Evolutionary conservation across 306 rosid species (phyloP).

Genomic region (Fragaria vesca): DNA sequence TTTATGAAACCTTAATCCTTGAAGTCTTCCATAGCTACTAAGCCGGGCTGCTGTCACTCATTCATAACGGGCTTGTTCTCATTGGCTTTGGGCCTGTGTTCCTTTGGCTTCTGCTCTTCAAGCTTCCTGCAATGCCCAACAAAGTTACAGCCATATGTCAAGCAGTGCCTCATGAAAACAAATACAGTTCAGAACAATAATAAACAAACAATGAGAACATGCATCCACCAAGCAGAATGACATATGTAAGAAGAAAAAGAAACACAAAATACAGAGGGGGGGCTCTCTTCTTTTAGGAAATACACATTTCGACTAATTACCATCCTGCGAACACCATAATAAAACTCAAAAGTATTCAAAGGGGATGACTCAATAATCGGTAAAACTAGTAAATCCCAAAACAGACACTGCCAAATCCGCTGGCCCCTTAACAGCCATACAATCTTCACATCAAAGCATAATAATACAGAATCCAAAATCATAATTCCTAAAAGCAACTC

Average conservation of each 20-base stretch:
- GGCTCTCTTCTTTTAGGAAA: background rate
- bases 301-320: background rate
- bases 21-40: background rate
- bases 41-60: conserved; percentile 49
- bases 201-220: background rate
- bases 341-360: background rate
- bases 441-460: background rate
- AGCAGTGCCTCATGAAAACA: conserved; percentile 10
- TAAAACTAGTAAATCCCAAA: background rate
- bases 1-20: background rate
- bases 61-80: conserved; percentile 97
- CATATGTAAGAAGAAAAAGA: background rate
- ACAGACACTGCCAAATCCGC: background rate
- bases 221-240: background rate
- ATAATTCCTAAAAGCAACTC: background rate
- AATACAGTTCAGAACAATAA: background rate
- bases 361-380: background rate
- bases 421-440: background rate
- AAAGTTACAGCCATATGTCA: conserved; percentile 6
- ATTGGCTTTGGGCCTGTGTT: conserved; percentile 74
- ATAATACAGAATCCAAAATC: background rate
- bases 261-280: background rate
- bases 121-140: conserved; percentile 54
- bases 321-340: background rate
- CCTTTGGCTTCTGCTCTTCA: conserved; percentile 95